These are phyloP conservation scores for Arthroderma sp. DNA, from an alignment of 2,329 filamentous ascomycete genomes.

Conservation along the genomic window DNA sequence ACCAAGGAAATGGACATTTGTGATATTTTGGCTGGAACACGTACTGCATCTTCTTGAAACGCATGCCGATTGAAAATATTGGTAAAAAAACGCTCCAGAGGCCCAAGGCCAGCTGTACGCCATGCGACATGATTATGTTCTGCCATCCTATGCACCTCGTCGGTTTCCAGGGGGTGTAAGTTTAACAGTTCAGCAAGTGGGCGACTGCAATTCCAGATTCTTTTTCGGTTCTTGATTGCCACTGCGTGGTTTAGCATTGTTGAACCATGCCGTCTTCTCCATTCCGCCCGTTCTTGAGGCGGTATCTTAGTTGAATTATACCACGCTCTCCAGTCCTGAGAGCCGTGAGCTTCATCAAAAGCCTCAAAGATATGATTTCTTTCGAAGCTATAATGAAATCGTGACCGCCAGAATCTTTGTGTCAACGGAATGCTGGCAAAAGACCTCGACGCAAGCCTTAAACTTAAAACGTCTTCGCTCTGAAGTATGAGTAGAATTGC, in stretches of 20 bases:
- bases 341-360: background rate
- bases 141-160: background rate
- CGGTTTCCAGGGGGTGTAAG: background rate
- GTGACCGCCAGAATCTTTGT: constrained; percentile 14
- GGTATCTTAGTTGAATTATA: constrained; percentile 9
- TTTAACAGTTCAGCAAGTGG: constrained; percentile 10
- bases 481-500: constrained; percentile 11
- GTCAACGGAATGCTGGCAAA: constrained; percentile 12
- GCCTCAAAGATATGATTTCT: constrained; percentile 12
- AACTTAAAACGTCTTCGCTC: constrained; percentile 7
- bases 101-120: background rate
- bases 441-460: constrained; percentile 11
- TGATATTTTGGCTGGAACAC: constrained; percentile 5
- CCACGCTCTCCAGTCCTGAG: constrained; percentile 15
- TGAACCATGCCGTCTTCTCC: too few relatives aligned
- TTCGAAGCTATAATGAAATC: constrained; percentile 11
- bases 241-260: background rate
- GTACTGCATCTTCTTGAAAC: constrained; percentile 1
- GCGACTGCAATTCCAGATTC: constrained; percentile 10
- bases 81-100: background rate
- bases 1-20: constrained; percentile 10
- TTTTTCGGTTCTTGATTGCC: constrained; percentile 9
- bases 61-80: background rate
- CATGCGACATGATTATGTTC: constrained; percentile 5
- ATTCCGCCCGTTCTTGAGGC: too few relatives aligned